phyloP scores from a whole-genome alignment of 257 asterid genomes.

The Petrea volubilis region DNA sequence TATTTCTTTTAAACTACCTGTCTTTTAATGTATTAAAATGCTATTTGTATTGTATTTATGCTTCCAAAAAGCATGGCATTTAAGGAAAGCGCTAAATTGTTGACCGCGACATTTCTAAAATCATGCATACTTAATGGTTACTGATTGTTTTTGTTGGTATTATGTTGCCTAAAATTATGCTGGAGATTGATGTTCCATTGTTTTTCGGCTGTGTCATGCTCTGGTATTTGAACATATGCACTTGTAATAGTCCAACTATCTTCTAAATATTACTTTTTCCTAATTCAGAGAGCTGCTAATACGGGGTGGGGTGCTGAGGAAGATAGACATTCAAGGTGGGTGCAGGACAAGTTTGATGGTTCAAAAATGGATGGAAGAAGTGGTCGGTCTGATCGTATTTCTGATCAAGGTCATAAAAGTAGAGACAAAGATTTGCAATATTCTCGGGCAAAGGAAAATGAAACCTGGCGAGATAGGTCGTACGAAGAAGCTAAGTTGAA shows the following conservation, averaged over 20 bases:
- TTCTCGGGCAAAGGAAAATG: slow-evolving; percentile 29
- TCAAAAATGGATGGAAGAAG: slow-evolving; percentile 41
- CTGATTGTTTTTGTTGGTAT: neutral
- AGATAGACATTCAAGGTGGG: slow-evolving; percentile 60
- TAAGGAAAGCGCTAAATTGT: neutral
- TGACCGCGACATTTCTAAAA: neutral
- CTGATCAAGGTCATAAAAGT: slow-evolving; percentile 27
- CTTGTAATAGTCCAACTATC: neutral
- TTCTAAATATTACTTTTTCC: slow-evolving; percentile 1
- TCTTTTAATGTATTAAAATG: neutral
- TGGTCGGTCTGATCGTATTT: slow-evolving; percentile 28
- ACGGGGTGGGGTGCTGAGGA: slow-evolving; percentile 97
- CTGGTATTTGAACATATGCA: neutral
- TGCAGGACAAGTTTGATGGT: slow-evolving; percentile 48
- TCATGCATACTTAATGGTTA: neutral
- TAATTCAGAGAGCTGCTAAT: slow-evolving; percentile 85
- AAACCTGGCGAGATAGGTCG: slow-evolving; percentile 16
- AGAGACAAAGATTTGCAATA: slow-evolving; percentile 29
- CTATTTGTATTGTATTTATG: neutral
- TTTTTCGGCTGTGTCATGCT: neutral
- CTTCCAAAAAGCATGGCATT: neutral
- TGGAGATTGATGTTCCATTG: neutral
- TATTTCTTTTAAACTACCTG: neutral
- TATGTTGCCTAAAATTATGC: neutral
- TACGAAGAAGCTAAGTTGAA: slow-evolving; percentile 17